These are phyloP conservation scores for Colletotrichum lini DNA, from an alignment of 2,329 filamentous ascomycete genomes.

Conservation along the genomic window DNA sequence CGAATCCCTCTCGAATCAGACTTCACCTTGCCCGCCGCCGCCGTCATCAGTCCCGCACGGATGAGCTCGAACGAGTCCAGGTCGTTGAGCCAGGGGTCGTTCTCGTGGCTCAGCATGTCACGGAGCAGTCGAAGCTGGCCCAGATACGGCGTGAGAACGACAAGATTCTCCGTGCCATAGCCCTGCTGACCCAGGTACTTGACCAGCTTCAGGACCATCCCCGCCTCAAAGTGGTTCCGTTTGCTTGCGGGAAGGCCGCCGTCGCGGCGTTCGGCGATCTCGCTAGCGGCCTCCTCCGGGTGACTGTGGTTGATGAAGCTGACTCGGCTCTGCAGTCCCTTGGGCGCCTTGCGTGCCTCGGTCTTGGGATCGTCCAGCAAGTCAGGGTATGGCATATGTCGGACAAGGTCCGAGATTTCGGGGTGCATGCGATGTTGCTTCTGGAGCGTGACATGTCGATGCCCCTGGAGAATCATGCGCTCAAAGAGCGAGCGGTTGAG, in stretches of 20 bases:
- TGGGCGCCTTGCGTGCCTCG: slow-evolving; percentile 58
- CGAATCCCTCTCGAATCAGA: slow-evolving; percentile 65
- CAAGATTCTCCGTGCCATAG: slow-evolving; percentile 75
- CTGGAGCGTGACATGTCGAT: slow-evolving; percentile 66
- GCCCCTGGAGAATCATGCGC: slow-evolving; percentile 70
- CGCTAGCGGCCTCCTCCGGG: slow-evolving; percentile 62
- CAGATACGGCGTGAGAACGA: slow-evolving; percentile 80
- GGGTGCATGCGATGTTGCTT: slow-evolving; percentile 79
- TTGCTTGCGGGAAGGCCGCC: slow-evolving; percentile 66
- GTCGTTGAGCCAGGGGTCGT: slow-evolving; percentile 78
- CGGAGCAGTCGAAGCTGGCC: slow-evolving; percentile 75
- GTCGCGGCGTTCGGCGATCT: slow-evolving; percentile 66
- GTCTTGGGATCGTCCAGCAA: slow-evolving; percentile 70
- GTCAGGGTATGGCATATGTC: slow-evolving; percentile 72
- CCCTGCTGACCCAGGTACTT: slow-evolving; percentile 80
- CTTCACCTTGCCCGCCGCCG: slow-evolving; percentile 62
- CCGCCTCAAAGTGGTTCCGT: slow-evolving; percentile 74
- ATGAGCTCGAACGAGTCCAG: slow-evolving; percentile 76
- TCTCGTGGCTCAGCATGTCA: slow-evolving; percentile 66
- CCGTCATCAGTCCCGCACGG: slow-evolving; percentile 72
- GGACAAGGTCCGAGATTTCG: slow-evolving; percentile 73
- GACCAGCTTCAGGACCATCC: slow-evolving; percentile 76
- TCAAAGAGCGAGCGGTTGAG: slow-evolving; percentile 80
- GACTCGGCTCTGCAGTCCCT: slow-evolving; percentile 72
- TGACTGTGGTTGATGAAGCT: slow-evolving; percentile 77